These are phyloP conservation scores for Raffaelea deltoideospora DNA, from an alignment of 2,329 filamentous ascomycete genomes.

Conservation along the genomic window DNA sequence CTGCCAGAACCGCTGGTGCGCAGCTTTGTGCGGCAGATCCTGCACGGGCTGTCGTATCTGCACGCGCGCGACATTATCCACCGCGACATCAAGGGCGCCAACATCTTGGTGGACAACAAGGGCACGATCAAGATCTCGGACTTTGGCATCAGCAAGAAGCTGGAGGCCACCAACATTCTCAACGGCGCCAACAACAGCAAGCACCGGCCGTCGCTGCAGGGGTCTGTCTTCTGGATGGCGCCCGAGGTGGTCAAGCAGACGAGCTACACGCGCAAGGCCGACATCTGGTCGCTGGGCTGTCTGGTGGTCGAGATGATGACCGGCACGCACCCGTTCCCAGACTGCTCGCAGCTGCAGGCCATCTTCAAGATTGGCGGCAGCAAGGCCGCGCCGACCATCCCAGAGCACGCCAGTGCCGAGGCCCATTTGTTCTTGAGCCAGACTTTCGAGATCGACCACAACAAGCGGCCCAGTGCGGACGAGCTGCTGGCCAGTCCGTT, in stretches of 20 bases:
- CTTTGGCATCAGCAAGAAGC: slow-evolving; percentile 96
- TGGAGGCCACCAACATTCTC: slow-evolving; percentile 79
- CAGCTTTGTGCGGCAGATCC: slow-evolving; percentile 92
- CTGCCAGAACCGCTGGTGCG: slow-evolving; percentile 85
- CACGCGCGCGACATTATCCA: slow-evolving; percentile 95
- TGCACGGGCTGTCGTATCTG: slow-evolving; percentile 82
- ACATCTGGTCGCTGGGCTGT: slow-evolving; percentile 96
- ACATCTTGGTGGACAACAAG: slow-evolving; percentile 97
- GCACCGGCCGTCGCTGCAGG: slow-evolving; percentile 69
- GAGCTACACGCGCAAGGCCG: slow-evolving; percentile 92
- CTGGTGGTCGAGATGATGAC: slow-evolving; percentile 99
- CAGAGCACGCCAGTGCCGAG: slow-evolving; percentile 71
- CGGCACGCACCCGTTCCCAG: slow-evolving; percentile 86
- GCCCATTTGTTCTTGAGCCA: slow-evolving; percentile 69
- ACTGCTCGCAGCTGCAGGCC: slow-evolving; percentile 91
- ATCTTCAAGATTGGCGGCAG: slow-evolving; percentile 96
- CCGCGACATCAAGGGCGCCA: slow-evolving; percentile 96
- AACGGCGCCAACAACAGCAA: slow-evolving; percentile 52
- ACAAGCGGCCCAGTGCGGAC: slow-evolving; percentile 80
- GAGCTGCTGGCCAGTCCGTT: slow-evolving; percentile 78
- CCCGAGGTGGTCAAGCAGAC: slow-evolving; percentile 97
- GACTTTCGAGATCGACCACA: slow-evolving; percentile 93
- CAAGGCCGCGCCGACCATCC: slow-evolving; percentile 75
- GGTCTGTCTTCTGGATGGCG: slow-evolving; percentile 99
- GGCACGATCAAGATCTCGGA: slow-evolving; percentile 98